Percentiles rank a stretch among this genome's conserved stretches.
Evolutionary conservation across 140 eudicot species (phyloP).

Genomic region (Flaveria floridana): DNA sequence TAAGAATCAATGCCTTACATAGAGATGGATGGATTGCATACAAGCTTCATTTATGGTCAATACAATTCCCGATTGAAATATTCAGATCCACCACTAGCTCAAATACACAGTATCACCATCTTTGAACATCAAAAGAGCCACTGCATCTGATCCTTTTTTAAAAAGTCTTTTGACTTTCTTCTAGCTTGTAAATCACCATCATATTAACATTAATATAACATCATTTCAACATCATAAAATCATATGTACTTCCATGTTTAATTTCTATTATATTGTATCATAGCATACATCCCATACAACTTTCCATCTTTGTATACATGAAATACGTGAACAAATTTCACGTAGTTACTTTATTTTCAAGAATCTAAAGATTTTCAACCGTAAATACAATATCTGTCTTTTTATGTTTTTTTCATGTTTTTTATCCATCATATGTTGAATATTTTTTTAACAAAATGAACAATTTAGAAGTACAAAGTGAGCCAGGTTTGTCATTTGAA

Average conservation of each 20-base stretch:
- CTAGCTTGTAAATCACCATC: not conserved
- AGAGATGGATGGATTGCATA: constrained; percentile 31
- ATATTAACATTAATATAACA: constrained; percentile 5
- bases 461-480: not conserved
- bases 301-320: not conserved
- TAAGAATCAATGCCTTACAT: constrained; percentile 38
- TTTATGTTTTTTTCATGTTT: too few relatives aligned
- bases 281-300: not conserved
- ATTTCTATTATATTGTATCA: not conserved
- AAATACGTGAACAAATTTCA: not conserved
- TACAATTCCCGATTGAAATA: not conserved
- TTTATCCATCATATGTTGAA: not conserved
- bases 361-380: not conserved
- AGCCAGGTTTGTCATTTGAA: not conserved
- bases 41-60: constrained; percentile 26
- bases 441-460: not conserved
- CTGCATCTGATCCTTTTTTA: constrained; percentile 30
- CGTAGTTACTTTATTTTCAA: not conserved
- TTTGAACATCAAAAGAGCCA: constrained; percentile 19
- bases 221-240: constrained; percentile 1
- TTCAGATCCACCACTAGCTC: constrained; percentile 20
- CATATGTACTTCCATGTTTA: not conserved
- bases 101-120: constrained; percentile 11
- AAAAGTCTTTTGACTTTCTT: constrained; percentile 5
- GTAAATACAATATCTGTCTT: not conserved